Evolutionary conservation across 2,329 filamentous ascomycete species (phyloP).

Genomic region (Dactylellina sp.): DNA sequence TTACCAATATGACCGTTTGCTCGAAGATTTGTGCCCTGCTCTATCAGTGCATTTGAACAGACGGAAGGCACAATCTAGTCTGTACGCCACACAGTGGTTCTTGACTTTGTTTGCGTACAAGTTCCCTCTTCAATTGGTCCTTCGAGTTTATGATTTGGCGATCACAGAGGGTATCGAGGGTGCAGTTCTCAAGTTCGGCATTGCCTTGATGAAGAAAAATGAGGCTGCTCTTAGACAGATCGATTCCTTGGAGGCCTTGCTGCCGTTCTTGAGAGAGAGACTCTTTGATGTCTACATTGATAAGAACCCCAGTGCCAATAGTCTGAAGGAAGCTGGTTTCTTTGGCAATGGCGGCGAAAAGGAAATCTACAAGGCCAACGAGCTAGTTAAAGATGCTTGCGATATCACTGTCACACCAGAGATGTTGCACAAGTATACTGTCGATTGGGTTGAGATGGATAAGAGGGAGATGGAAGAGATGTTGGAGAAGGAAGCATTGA

Average conservation of each 20-base stretch:
- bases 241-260: slow-evolving; percentile 90
- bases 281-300: slow-evolving; percentile 98
- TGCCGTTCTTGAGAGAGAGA: slow-evolving; percentile 90
- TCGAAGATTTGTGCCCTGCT: slow-evolving; percentile 94
- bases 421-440: slow-evolving; percentile 80
- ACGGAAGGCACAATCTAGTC: slow-evolving; percentile 84
- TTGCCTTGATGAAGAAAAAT: slow-evolving; percentile 97
- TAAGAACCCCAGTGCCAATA: slow-evolving; percentile 88
- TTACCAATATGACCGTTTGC: slow-evolving; percentile 91
- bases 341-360: slow-evolving; percentile 96
- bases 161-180: slow-evolving; percentile 88
- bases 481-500: slow-evolving; percentile 80
- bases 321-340: slow-evolving; percentile 94
- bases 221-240: slow-evolving; percentile 79
- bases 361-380: slow-evolving; percentile 93
- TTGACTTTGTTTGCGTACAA: slow-evolving; percentile 98
- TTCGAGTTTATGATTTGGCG: slow-evolving; percentile 96
- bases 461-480: slow-evolving; percentile 84
- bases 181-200: slow-evolving; percentile 92
- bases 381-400: slow-evolving; percentile 92
- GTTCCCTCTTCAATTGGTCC: slow-evolving; percentile 93
- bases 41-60: slow-evolving; percentile 94
- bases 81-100: slow-evolving; percentile 99
- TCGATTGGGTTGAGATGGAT: slow-evolving; percentile 93
- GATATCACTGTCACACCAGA: slow-evolving; percentile 86